These are phyloP conservation scores for Epichloe aotearoae DNA, from an alignment of 2,329 filamentous ascomycete species.

Conservation along the genomic window DNA sequence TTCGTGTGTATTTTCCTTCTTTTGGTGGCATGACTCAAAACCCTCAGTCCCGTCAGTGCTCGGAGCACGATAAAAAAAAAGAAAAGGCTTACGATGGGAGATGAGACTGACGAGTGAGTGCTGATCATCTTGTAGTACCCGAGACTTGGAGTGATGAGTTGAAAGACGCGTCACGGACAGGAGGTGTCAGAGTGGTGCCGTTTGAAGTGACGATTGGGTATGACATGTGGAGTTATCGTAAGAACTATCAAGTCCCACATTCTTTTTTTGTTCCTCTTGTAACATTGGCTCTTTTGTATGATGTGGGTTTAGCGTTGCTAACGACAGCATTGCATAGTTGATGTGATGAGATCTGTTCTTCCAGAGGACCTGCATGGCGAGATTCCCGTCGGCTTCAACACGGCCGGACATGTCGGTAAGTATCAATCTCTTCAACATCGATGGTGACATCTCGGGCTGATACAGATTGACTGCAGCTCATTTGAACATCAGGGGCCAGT, in stretches of 20 bases:
- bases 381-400: constrained; percentile 74
- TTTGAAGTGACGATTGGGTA: constrained; percentile 71
- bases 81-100: neutral
- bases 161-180: constrained; percentile 51
- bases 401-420: constrained; percentile 73
- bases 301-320: neutral
- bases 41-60: neutral
- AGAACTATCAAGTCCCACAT: constrained; percentile 13
- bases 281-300: constrained; percentile 9
- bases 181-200: constrained; percentile 58
- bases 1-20: constrained; percentile 14
- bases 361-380: constrained; percentile 70
- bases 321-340: constrained; percentile 36
- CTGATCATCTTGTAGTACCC: constrained; percentile 21
- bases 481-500: constrained; percentile 74
- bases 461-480: constrained; percentile 44
- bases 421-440: constrained; percentile 5
- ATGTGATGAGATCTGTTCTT: constrained; percentile 71
- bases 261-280: neutral
- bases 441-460: neutral
- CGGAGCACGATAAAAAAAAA: neutral
- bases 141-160: constrained; percentile 66
- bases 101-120: neutral
- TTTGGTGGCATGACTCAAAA: neutral
- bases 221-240: constrained; percentile 74